These are phyloP conservation scores for Eucalyptus viminalis DNA, from an alignment of 345 rosid genomes.

Conservation along the genomic window DNA sequence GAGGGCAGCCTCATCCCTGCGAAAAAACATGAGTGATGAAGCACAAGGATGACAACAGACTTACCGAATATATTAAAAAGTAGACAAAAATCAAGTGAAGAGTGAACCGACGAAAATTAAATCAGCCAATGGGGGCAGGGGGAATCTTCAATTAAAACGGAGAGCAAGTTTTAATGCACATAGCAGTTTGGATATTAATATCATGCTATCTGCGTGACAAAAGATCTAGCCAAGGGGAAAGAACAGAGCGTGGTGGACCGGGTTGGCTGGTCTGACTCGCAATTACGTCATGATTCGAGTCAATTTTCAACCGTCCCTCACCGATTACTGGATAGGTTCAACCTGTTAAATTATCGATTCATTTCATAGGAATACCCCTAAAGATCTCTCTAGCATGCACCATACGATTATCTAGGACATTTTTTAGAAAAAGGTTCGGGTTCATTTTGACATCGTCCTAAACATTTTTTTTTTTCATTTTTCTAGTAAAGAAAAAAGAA, in stretches of 20 bases:
- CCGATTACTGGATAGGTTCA: neutral
- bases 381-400: neutral
- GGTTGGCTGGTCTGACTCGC: neutral
- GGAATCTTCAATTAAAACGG: rapidly evolving
- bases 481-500: neutral
- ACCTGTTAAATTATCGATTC: neutral
- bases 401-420: rapidly evolving
- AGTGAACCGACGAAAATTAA: neutral
- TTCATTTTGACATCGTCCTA: neutral
- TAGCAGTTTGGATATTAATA: neutral
- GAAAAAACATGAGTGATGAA: neutral
- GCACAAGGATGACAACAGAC: neutral
- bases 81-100: neutral
- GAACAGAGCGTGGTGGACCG: neutral
- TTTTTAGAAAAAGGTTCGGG: neutral
- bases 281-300: neutral
- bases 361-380: neutral
- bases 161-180: neutral
- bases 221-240: neutral
- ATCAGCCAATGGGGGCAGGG: rapidly evolving
- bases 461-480: rapidly evolving
- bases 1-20: neutral
- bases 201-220: neutral
- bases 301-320: neutral
- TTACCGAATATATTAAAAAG: neutral